Conservation (phyloP, 768 basidiomycete genomes). For the Strobilomyces echinocephalus region DNA sequence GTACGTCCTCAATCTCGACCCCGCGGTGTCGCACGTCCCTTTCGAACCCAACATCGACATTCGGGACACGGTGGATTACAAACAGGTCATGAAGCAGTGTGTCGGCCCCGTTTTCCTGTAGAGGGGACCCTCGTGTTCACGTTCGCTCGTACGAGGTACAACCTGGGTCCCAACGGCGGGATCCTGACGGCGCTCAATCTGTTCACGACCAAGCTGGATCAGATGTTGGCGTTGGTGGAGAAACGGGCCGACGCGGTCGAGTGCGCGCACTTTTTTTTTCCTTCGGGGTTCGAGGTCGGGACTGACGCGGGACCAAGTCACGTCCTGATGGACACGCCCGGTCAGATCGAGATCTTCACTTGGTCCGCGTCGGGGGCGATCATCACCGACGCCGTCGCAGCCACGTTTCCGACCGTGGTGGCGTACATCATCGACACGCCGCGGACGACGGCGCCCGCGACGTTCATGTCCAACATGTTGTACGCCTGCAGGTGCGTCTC, state of each 20-base stretch:
- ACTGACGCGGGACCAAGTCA: slow-evolving; percentile 48
- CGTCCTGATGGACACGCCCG: slow-evolving; percentile 94
- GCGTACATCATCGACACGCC: slow-evolving; percentile 99
- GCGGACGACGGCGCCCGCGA: slow-evolving; percentile 87
- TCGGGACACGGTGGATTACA: slow-evolving; percentile 93
- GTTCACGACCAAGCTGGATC: slow-evolving; percentile 98
- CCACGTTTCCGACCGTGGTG: slow-evolving; percentile 87
- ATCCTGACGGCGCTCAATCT: slow-evolving; percentile 95
- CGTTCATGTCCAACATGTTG: slow-evolving; percentile 99
- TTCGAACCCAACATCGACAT: slow-evolving; percentile 98
- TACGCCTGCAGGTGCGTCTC: slow-evolving; percentile 84
- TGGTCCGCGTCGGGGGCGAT: slow-evolving; percentile 99
- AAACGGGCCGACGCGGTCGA: slow-evolving; percentile 85
- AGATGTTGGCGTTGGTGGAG: slow-evolving; percentile 87
- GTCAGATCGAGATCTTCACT: slow-evolving; percentile 99
- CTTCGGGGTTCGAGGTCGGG: neutral
- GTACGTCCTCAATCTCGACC: slow-evolving; percentile 97
- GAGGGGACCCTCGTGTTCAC: slow-evolving; percentile 2
- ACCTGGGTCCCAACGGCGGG: slow-evolving; percentile 96
- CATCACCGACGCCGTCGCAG: slow-evolving; percentile 95
- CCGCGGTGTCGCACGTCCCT: slow-evolving; percentile 85
- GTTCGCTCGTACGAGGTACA: slow-evolving; percentile 59
- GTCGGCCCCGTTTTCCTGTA: slow-evolving; percentile 34
- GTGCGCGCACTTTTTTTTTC: slow-evolving; percentile 41
- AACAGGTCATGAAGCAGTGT: slow-evolving; percentile 99